Conservation (phyloP, 2,329 filamentous ascomycete species). For the Hymenoscyphus linearis region DNA sequence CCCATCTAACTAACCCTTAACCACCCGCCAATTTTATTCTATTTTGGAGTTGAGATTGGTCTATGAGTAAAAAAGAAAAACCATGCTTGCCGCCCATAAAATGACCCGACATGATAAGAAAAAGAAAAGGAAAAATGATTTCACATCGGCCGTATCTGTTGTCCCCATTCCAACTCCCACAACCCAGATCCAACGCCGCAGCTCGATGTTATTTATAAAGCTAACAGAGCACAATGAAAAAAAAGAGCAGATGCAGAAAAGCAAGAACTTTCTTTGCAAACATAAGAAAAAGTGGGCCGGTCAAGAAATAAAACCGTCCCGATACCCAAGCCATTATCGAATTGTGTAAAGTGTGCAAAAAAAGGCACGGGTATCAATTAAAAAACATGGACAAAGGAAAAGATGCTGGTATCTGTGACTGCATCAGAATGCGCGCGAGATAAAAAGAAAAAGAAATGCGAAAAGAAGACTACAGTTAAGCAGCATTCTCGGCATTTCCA, state of each 20-base stretch:
- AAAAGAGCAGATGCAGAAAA: background rate
- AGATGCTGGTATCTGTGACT: background rate
- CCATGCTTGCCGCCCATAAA: slow-evolving; percentile 5
- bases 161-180: background rate
- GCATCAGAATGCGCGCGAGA: slow-evolving; percentile 14
- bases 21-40: slow-evolving; percentile 5
- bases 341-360: slow-evolving; percentile 16
- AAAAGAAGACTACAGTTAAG: slow-evolving; percentile 14
- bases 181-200: slow-evolving; percentile 17
- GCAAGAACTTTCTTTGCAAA: slow-evolving; percentile 7
- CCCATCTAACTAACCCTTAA: slow-evolving; percentile 1
- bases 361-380: slow-evolving; percentile 30
- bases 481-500: slow-evolving; percentile 30
- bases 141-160: slow-evolving; percentile 5
- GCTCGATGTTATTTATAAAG: slow-evolving; percentile 31
- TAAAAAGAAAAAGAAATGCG: slow-evolving; percentile 12
- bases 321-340: slow-evolving; percentile 25
- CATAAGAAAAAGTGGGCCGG: slow-evolving; percentile 13
- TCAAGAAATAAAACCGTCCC: slow-evolving; percentile 2
- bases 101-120: background rate
- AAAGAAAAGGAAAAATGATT: background rate
- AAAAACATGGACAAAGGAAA: slow-evolving; percentile 22
- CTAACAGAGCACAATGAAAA: slow-evolving; percentile 25
- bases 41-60: slow-evolving; percentile 28
- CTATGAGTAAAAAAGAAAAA: slow-evolving; percentile 6